Evolutionary conservation across 176 grass and related monocot genomes (phyloP), one percentile per base, ranked within the genome.

Genomic region (Stipa capillata): DNA sequence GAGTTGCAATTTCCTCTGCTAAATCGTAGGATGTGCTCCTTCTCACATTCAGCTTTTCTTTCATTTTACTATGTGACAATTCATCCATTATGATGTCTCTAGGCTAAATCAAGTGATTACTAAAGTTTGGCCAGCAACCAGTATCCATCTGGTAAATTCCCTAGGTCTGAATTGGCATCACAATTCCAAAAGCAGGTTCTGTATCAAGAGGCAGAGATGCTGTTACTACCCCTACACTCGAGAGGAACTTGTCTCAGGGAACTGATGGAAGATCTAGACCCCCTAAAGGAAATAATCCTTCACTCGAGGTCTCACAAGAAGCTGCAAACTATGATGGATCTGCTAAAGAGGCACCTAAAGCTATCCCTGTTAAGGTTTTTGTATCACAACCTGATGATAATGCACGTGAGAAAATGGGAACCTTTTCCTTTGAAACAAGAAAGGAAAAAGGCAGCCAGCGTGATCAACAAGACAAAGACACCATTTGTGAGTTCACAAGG

Each of bases 141-240:
- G 25, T 87, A 85, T 89, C 76, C 77, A 21, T 83, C 80, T 85
- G 88, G 80, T 35, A 84, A 82, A 84, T 80, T 93, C 44, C 90
- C 88, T 44, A 87, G 79, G 93, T 93, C 77, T 97, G 88, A 81
- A 79, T 97, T 56, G 87, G 88, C 7, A 56, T 93, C 45, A 67
- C 65, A 16, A 73, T 97, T 40, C 76, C 83, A 35, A 97, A 63
- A 63, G 29, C 32, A 42, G 57, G 69, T 65, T 49, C 71, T 61
- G 48, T 80, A 74, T 73, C 48, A 60, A 81, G 24, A 61, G 70
- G 57, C 17, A 51, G 57, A 55, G 77, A 82, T 68, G 41, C 45
- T 40, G 44, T 56, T 72, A 11, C 62, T 63, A 31, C 43, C 10
- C 52, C 69, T 69, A 40, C n/a, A n/a, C n/a, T n/a, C n/a, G n/a